These are phyloP conservation scores for Ambrosiella xylebori DNA, from an alignment of 2,329 filamentous ascomycete genomes.

Conservation along the genomic window DNA sequence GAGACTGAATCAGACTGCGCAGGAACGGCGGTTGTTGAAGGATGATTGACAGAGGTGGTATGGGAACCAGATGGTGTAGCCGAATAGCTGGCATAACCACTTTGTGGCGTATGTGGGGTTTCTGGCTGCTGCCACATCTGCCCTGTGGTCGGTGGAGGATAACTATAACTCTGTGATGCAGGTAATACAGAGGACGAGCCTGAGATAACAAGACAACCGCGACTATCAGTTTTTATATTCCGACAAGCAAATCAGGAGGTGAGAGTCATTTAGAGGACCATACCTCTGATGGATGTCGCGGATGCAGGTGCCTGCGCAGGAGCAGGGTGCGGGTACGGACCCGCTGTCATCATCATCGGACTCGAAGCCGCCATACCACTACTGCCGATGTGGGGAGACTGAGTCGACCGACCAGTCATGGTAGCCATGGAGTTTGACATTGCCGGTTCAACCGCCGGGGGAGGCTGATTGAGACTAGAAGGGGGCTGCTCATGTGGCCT, in stretches of 20 bases:
- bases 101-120: slow-evolving; percentile 41
- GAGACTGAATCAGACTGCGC: neutral
- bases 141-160: slow-evolving; percentile 31
- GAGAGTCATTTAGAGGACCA: slow-evolving; percentile 32
- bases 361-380: slow-evolving; percentile 31
- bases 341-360: slow-evolving; percentile 48
- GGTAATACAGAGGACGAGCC: slow-evolving; percentile 19
- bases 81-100: slow-evolving; percentile 35
- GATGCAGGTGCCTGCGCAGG: slow-evolving; percentile 54
- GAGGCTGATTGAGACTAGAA: slow-evolving; percentile 30
- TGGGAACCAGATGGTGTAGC: slow-evolving; percentile 34
- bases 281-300: slow-evolving; percentile 54
- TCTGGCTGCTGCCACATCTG: slow-evolving; percentile 46
- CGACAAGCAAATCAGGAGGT: slow-evolving; percentile 30
- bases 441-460: slow-evolving; percentile 15
- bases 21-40: neutral
- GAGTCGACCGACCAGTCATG: slow-evolving; percentile 33
- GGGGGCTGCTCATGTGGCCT: slow-evolving; percentile 62
- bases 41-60: slow-evolving; percentile 35
- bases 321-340: slow-evolving; percentile 51
- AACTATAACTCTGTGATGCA: slow-evolving; percentile 44
- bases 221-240: slow-evolving; percentile 5
- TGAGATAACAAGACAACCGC: neutral
- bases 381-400: slow-evolving; percentile 40
- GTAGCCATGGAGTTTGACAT: slow-evolving; percentile 17